A percentile compares a stretch with the other conserved stretches of the same genome.
Conservation (phyloP, 2,329 filamentous ascomycete genomes). For the Basipetospora sp. region DNA sequence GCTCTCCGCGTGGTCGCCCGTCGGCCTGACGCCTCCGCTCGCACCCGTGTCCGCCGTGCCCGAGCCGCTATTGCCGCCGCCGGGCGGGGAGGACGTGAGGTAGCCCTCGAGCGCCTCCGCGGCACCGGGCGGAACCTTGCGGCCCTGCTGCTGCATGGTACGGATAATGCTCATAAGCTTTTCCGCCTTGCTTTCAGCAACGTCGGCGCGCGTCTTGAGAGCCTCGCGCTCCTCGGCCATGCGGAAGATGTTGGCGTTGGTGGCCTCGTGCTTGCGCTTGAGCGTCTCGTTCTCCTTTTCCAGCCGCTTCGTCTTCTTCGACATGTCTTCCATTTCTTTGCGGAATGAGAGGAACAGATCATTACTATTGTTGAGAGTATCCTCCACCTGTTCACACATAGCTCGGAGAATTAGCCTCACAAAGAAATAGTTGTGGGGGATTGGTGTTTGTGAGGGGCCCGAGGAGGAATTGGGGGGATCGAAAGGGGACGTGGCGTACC, state of each 20-base stretch:
- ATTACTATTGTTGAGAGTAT: conserved; percentile 95
- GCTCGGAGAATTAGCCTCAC: too few relatives aligned
- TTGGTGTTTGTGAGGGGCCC: too few relatives aligned
- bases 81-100: too few relatives aligned
- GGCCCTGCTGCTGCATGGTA: conserved; percentile 88
- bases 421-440: too few relatives aligned
- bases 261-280: conserved; percentile 83
- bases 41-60: conserved; percentile 3
- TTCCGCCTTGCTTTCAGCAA: conserved; percentile 57
- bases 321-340: conserved; percentile 99
- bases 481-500: conserved; percentile 40
- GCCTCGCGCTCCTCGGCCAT: conserved; percentile 92
- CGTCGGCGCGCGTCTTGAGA: conserved; percentile 31
- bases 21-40: too few relatives aligned
- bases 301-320: conserved; percentile 90
- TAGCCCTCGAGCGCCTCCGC: conserved; percentile 42
- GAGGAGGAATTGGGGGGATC: conserved; percentile 11
- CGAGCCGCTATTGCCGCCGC: too few relatives aligned
- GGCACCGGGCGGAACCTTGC: conserved; percentile 55
- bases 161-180: conserved; percentile 90
- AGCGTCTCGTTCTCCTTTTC: conserved; percentile 91
- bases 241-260: conserved; percentile 85
- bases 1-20: conserved; percentile 39
- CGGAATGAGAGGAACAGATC: conserved; percentile 92
- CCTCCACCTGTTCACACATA: conserved; percentile 77